phyloP scores from a whole-genome alignment of 2,329 filamentous ascomycete species.

The Parascedosporium putredinis region DNA sequence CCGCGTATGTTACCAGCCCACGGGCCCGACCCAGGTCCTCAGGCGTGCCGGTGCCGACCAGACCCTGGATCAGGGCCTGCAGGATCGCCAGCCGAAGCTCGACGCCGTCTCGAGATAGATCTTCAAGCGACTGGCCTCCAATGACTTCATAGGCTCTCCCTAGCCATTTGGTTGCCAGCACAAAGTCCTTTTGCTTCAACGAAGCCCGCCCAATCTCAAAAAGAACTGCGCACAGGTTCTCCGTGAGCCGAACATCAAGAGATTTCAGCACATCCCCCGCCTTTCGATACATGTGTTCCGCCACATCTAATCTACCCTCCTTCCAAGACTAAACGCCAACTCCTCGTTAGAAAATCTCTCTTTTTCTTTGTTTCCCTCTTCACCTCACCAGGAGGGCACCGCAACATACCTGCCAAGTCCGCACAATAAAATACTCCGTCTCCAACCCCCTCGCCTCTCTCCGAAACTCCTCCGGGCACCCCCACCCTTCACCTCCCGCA shows the following conservation, averaged over 20 bases:
- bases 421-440: conserved; percentile 54
- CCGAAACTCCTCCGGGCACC: not conserved
- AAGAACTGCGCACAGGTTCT: conserved; percentile 56
- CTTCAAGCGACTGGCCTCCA: conserved; percentile 40
- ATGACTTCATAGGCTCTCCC: conserved; percentile 54
- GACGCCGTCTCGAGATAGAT: conserved; percentile 45
- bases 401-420: conserved; percentile 51
- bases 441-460: conserved; percentile 23
- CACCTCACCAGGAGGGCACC: no score
- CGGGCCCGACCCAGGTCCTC: conserved; percentile 41
- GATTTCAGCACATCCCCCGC: conserved; percentile 27
- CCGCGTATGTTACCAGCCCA: conserved; percentile 49
- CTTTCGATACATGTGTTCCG: conserved; percentile 67
- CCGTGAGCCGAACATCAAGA: conserved; percentile 39
- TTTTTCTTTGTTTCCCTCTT: no score
- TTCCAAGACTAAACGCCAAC: conserved; percentile 53
- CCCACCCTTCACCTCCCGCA: conserved; percentile 13
- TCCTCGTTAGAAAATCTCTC: no score
- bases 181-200: conserved; percentile 38
- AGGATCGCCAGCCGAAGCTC: conserved; percentile 58
- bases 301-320: conserved; percentile 61
- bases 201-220: conserved; percentile 62
- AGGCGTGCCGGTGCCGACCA: conserved; percentile 35
- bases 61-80: conserved; percentile 48
- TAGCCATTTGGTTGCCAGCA: conserved; percentile 60